Evolutionary conservation across 2,329 filamentous ascomycete genomes (phyloP).

Genomic region (Aureobasidium sp.): DNA sequence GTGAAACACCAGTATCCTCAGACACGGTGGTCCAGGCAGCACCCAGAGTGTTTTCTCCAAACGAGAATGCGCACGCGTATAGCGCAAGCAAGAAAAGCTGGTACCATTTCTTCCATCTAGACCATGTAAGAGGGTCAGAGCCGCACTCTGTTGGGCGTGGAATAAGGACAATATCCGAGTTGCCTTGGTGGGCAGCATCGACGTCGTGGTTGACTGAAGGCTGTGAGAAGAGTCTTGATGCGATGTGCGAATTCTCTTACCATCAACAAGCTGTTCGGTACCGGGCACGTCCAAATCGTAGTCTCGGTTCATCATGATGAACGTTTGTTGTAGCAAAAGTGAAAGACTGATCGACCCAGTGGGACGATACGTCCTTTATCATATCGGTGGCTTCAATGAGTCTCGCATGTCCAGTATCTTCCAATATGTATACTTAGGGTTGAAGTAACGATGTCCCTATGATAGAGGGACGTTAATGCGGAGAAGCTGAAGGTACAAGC

Average conservation of each 20-base stretch:
- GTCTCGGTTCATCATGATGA: neutral
- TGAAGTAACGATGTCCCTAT: neutral
- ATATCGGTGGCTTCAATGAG: neutral
- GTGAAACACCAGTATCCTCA: constrained; percentile 29
- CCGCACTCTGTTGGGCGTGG: constrained; percentile 26
- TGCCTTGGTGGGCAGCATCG: constrained; percentile 19
- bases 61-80: constrained; percentile 34
- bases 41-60: constrained; percentile 34
- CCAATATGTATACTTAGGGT: neutral
- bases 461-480: constrained; percentile 10
- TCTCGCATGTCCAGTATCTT: neutral
- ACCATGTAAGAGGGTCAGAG: constrained; percentile 26
- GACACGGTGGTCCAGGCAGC: constrained; percentile 35
- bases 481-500: constrained; percentile 9
- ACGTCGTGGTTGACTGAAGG: constrained; percentile 12
- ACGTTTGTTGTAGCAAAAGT: neutral
- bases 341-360: neutral
- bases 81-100: constrained; percentile 32
- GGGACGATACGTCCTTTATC: neutral
- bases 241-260: constrained; percentile 1
- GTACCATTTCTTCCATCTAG: constrained; percentile 31
- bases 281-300: constrained; percentile 23
- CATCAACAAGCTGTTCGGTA: constrained; percentile 28
- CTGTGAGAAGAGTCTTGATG: neutral
- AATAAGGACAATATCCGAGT: constrained; percentile 26